Evolutionary conservation across 495 filamentous ascomycete species (phyloP).

Genomic region (Hypomontagnella monticulosa): DNA sequence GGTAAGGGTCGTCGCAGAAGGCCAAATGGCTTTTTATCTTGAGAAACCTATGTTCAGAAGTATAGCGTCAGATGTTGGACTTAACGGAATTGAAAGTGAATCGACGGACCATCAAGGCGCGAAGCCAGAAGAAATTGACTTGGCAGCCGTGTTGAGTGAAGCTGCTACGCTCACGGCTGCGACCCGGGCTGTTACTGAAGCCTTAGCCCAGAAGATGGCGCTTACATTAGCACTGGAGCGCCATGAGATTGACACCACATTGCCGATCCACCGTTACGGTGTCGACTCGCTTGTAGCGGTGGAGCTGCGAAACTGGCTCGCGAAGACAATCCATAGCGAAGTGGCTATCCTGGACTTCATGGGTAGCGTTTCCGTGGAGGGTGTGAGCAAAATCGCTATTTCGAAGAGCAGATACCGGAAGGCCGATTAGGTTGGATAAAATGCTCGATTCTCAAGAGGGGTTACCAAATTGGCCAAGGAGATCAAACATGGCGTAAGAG

Average conservation of each 20-base stretch:
- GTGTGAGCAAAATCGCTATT: constrained; percentile 1
- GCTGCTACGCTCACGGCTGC: constrained; percentile 3
- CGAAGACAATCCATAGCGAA: constrained; percentile 14
- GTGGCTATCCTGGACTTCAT: background rate
- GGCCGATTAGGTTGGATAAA: background rate
- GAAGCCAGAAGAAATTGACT: background rate
- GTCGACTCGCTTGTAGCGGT: constrained; percentile 55
- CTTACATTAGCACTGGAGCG: constrained; percentile 41
- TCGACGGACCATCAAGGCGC: background rate
- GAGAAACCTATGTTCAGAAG: background rate
- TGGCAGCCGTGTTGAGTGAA: background rate
- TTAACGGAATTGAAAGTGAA: background rate
- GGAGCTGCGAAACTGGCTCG: constrained; percentile 54
- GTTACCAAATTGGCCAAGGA: no score
- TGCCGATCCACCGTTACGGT: constrained; percentile 44
- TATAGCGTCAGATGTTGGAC: background rate
- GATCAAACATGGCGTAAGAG: no score
- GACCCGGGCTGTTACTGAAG: constrained; percentile 43
- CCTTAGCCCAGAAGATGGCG: constrained; percentile 45
- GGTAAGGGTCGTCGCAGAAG: constrained; percentile 1
- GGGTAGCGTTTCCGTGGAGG: constrained; percentile 1
- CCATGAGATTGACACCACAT: constrained; percentile 49
- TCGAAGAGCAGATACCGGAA: background rate
- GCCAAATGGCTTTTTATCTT: constrained; percentile 2
- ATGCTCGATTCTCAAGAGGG: no score